Conservation (phyloP, 805 yeast genomes). For the Saccharomycopsis olivae region DNA sequence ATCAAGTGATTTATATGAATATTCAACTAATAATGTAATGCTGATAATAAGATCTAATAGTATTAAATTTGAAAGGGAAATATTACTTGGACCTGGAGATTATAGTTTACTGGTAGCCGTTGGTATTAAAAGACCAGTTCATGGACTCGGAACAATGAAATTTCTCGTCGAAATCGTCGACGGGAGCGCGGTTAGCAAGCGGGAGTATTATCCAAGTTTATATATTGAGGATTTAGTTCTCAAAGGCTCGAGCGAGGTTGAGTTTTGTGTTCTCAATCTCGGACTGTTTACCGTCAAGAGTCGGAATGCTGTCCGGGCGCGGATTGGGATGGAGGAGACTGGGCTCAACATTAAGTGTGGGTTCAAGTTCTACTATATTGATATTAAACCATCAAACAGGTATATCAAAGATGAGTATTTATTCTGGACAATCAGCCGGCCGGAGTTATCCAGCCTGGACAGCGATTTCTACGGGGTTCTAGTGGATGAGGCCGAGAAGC, state of each 20-base stretch:
- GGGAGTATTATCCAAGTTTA: slow-evolving; percentile 37
- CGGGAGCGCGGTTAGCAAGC: too few relatives aligned
- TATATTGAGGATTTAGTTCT: slow-evolving; percentile 51
- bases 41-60: slow-evolving; percentile 4
- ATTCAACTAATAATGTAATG: slow-evolving; percentile 10
- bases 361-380: slow-evolving; percentile 35
- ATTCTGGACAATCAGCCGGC: too few relatives aligned
- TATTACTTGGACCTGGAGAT: slow-evolving; percentile 18
- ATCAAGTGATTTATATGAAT: slow-evolving; percentile 8
- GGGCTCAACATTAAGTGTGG: slow-evolving; percentile 46
- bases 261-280: too few relatives aligned
- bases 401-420: background rate
- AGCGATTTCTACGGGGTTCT: too few relatives aligned
- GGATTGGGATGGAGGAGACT: slow-evolving; percentile 39
- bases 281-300: too few relatives aligned
- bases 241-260: slow-evolving; percentile 30
- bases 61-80: slow-evolving; percentile 9
- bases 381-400: slow-evolving; percentile 19
- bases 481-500: too few relatives aligned
- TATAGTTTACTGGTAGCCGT: slow-evolving; percentile 21
- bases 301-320: background rate
- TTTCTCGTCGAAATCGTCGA: slow-evolving; percentile 26
- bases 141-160: slow-evolving; percentile 48
- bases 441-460: too few relatives aligned
- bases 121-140: slow-evolving; percentile 1